These are phyloP conservation scores for Physcomitrium patens DNA, from an alignment of 225 moss, liverwort and hornwort species.

Conservation along the genomic window DNA sequence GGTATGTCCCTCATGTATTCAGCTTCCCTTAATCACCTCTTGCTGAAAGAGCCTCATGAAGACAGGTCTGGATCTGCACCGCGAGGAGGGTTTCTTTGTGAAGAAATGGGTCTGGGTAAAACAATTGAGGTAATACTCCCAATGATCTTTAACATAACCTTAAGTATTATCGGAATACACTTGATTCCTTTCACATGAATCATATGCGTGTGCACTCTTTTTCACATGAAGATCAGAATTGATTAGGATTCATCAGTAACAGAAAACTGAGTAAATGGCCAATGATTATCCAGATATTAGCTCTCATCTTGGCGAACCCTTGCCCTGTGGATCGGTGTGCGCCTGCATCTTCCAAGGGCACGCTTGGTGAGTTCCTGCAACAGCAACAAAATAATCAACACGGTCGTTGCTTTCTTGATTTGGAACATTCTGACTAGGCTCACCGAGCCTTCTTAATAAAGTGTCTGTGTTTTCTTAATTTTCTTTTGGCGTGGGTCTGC, in stretches of 20 bases:
- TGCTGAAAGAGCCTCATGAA: slow-evolving; percentile 51
- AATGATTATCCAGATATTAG: slow-evolving; percentile 70
- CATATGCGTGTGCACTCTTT: background rate
- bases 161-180: background rate
- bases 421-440: background rate
- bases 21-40: slow-evolving; percentile 87
- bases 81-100: slow-evolving; percentile 95
- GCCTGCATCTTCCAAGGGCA: slow-evolving; percentile 90
- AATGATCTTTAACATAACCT: background rate
- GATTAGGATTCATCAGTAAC: background rate
- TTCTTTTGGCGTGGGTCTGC: slow-evolving; percentile 35
- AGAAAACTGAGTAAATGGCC: slow-evolving; percentile 16
- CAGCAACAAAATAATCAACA: slow-evolving; percentile 10
- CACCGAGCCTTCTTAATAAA: background rate
- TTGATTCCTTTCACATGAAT: background rate
- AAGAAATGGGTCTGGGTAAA: slow-evolving; percentile 99
- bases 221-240: slow-evolving; percentile 9
- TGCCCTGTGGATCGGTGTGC: slow-evolving; percentile 84
- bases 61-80: slow-evolving; percentile 57
- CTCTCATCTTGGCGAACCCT: slow-evolving; percentile 95
- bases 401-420: slow-evolving; percentile 11
- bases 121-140: slow-evolving; percentile 79
- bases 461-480: slow-evolving; percentile 19
- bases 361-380: slow-evolving; percentile 74
- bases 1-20: slow-evolving; percentile 83